Percentiles rank a stretch among this genome's conserved stretches.
Conservation (phyloP, 805 yeast species). For the Candida coquimbonensis region DNA sequence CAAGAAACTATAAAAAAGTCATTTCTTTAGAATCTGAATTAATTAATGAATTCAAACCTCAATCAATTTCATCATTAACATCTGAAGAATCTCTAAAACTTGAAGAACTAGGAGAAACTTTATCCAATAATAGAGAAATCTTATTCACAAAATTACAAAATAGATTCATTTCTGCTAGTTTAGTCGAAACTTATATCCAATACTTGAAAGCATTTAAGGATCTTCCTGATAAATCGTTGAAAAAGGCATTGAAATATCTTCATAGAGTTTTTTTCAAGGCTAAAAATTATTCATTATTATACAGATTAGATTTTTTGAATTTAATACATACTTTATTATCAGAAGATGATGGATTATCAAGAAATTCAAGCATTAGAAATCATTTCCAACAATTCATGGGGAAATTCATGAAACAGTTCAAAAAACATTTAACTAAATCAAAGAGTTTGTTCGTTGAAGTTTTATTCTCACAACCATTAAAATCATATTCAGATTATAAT, state of each 20-base stretch:
- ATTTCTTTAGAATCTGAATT: slow-evolving; percentile 23
- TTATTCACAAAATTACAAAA: slow-evolving; percentile 36
- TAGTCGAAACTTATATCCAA: slow-evolving; percentile 59
- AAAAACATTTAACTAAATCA: slow-evolving; percentile 38
- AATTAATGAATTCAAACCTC: slow-evolving; percentile 25
- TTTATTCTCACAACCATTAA: slow-evolving; percentile 41
- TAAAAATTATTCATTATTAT: slow-evolving; percentile 50
- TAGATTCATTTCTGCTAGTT: slow-evolving; percentile 47
- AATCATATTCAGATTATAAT: slow-evolving; percentile 33
- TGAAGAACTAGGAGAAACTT: slow-evolving; percentile 3
- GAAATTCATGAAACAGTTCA: slow-evolving; percentile 57
- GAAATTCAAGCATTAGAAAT: slow-evolving; percentile 37
- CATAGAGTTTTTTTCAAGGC: slow-evolving; percentile 62
- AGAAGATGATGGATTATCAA: slow-evolving; percentile 39
- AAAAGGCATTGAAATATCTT: slow-evolving; percentile 59
- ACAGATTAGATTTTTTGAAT: slow-evolving; percentile 68
- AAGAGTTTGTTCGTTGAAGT: slow-evolving; percentile 57
- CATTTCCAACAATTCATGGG: slow-evolving; percentile 61
- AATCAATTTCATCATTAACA: neutral
- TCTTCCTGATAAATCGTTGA: slow-evolving; percentile 50
- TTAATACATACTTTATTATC: slow-evolving; percentile 47
- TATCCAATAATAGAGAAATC: slow-evolving; percentile 31
- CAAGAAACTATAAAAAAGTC: slow-evolving; percentile 22
- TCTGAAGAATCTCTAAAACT: slow-evolving; percentile 24
- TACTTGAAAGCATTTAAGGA: slow-evolving; percentile 57